These are phyloP conservation scores for Mycena crocata DNA, from an alignment of 768 basidiomycete species.

Conservation along the genomic window DNA sequence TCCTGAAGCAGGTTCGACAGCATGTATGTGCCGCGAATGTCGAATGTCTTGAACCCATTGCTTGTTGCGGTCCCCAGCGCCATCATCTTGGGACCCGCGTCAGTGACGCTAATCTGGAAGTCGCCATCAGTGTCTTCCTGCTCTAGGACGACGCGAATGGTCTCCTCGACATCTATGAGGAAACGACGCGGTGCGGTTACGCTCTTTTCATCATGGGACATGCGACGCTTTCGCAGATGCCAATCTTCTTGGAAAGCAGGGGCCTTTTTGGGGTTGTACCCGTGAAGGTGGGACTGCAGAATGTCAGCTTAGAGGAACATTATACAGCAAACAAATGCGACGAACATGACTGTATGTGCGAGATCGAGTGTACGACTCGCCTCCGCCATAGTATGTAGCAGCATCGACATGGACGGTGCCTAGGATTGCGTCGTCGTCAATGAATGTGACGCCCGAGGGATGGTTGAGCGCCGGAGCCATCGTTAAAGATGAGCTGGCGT, in stretches of 20 bases:
- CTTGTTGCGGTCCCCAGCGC: constrained; percentile 95
- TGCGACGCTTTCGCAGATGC: constrained; percentile 77
- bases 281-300: constrained; percentile 74
- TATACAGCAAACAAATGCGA: constrained; percentile 14
- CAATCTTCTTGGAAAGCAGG: constrained; percentile 84
- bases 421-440: constrained; percentile 72
- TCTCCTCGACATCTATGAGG: constrained; percentile 98
- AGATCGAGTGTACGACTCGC: constrained; percentile 82
- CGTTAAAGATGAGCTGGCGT: constrained; percentile 21
- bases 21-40: constrained; percentile 99
- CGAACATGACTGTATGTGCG: constrained; percentile 91
- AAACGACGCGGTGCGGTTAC: constrained; percentile 86
- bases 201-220: constrained; percentile 95
- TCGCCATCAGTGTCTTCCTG: constrained; percentile 98
- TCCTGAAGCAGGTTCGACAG: constrained; percentile 99
- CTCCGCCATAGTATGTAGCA: constrained; percentile 84
- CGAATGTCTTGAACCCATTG: constrained; percentile 98
- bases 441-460: constrained; percentile 72
- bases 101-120: constrained; percentile 95
- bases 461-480: constrained; percentile 79
- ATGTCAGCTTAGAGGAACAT: constrained; percentile 25
- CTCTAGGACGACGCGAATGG: constrained; percentile 94
- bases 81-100: constrained; percentile 97
- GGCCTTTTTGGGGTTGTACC: constrained; percentile 75
- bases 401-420: constrained; percentile 73